These are phyloP conservation scores for Draba incana DNA, from an alignment of 345 rosid genomes.

Conservation along the genomic window DNA sequence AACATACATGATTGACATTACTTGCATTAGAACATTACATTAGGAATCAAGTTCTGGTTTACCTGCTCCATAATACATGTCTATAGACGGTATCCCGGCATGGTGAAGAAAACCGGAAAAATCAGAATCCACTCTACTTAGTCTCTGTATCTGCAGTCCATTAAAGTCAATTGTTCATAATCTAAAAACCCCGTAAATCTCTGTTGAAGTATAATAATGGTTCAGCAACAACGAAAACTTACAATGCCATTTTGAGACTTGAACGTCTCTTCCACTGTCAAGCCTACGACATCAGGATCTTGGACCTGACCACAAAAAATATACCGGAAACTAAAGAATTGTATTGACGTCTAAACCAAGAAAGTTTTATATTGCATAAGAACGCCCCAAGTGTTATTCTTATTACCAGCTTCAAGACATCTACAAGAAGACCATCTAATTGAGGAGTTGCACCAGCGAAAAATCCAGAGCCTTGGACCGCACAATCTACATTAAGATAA, in stretches of 20 bases:
- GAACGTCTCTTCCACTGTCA: slow-evolving; percentile 70
- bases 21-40: slow-evolving; percentile 13
- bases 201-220: background rate
- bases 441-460: slow-evolving; percentile 88
- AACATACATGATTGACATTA: too few species aligned
- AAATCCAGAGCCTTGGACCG: slow-evolving; percentile 96
- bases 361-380: background rate
- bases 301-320: slow-evolving; percentile 52
- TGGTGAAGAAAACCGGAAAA: slow-evolving; percentile 92
- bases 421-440: slow-evolving; percentile 72
- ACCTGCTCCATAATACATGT: slow-evolving; percentile 95
- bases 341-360: background rate
- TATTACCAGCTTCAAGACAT: slow-evolving; percentile 73
- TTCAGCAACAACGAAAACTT: slow-evolving; percentile 24
- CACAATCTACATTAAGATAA: slow-evolving; percentile 96
- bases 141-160: slow-evolving; percentile 75
- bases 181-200: background rate
- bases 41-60: slow-evolving; percentile 9
- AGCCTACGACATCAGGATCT: slow-evolving; percentile 70
- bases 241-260: slow-evolving; percentile 48
- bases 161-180: background rate
- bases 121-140: slow-evolving; percentile 85
- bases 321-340: slow-evolving; percentile 9
- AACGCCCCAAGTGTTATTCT: background rate
- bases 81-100: slow-evolving; percentile 91